Percentiles rank a stretch among this genome's conserved stretches.
phyloP scores from a whole-genome alignment of 805 yeast species.

The Starmerella potacharoeniae region DNA sequence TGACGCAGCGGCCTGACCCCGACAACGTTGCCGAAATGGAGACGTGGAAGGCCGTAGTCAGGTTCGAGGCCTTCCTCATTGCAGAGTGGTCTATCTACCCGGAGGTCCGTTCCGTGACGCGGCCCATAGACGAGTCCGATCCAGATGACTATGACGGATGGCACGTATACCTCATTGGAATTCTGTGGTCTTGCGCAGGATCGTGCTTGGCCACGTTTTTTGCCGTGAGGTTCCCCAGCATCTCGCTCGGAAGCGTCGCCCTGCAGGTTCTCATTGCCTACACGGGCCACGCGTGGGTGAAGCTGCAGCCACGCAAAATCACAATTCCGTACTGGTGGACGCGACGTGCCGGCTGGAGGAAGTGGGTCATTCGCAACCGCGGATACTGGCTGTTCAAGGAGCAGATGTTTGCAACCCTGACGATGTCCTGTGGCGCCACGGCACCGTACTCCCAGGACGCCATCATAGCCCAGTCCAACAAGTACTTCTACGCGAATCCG shows the following conservation, averaged over 20 bases:
- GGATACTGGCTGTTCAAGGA: constrained; percentile 1
- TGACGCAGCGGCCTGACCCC: background rate
- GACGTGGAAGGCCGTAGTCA: constrained; percentile 16
- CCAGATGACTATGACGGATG: constrained; percentile 33
- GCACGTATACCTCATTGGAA: constrained; percentile 40
- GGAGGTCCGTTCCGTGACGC: constrained; percentile 48
- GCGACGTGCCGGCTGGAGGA: background rate
- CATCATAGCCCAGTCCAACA: constrained; percentile 26
- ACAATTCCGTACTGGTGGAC: constrained; percentile 3
- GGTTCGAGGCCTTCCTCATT: constrained; percentile 35
- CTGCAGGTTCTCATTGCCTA: constrained; percentile 53
- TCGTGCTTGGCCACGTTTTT: constrained; percentile 30
- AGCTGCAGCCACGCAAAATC: constrained; percentile 8
- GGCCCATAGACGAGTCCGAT: constrained; percentile 37
- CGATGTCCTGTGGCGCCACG: constrained; percentile 21
- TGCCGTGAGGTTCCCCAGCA: constrained; percentile 44
- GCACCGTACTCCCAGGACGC: constrained; percentile 24
- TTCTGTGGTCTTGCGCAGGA: constrained; percentile 44
- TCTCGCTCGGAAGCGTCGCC: constrained; percentile 40
- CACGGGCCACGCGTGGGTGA: constrained; percentile 38
- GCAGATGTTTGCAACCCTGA: constrained; percentile 43
- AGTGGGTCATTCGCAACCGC: background rate
- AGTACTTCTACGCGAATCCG: constrained; percentile 20
- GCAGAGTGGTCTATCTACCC: constrained; percentile 44
- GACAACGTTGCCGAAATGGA: constrained; percentile 20